Evolutionary conservation across 2,329 filamentous ascomycete genomes (phyloP).

Genomic region (Pseudogymnoascus sp.): DNA sequence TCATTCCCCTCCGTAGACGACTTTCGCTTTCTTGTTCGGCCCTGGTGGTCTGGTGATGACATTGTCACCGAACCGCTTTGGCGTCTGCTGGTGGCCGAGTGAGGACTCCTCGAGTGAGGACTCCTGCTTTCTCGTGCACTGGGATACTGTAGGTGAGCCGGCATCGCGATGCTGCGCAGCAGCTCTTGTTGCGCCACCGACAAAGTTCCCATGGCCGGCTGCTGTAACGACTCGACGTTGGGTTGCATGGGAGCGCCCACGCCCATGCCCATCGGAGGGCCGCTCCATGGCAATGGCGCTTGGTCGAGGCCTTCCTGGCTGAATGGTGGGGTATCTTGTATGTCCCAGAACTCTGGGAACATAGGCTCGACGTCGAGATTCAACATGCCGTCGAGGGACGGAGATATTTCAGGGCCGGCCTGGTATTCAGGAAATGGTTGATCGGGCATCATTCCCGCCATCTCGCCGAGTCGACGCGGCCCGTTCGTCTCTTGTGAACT

Average conservation of each 20-base stretch:
- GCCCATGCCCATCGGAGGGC: constrained; percentile 25
- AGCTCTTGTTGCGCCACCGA: constrained; percentile 56
- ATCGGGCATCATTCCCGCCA: constrained; percentile 8
- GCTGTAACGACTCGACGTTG: constrained; percentile 16
- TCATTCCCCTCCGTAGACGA: constrained; percentile 53
- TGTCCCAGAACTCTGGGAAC: constrained; percentile 26
- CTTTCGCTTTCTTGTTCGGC: constrained; percentile 60
- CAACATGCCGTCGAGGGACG: not conserved
- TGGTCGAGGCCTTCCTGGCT: constrained; percentile 28
- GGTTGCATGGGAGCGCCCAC: constrained; percentile 19
- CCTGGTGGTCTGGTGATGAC: constrained; percentile 57
- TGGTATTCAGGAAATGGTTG: constrained; percentile 8
- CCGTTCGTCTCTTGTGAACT: not conserved
- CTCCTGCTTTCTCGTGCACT: constrained; percentile 42
- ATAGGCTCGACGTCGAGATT: constrained; percentile 20
- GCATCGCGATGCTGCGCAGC: constrained; percentile 59
- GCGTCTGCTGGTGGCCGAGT: constrained; percentile 45
- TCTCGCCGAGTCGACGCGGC: not conserved
- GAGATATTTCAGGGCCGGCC: not conserved
- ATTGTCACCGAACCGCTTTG: constrained; percentile 36
- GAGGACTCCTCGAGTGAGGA: constrained; percentile 56
- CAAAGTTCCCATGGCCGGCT: constrained; percentile 35
- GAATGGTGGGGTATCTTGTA: constrained; percentile 26
- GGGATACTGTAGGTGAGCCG: constrained; percentile 51
- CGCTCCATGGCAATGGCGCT: constrained; percentile 30